Evolutionary conservation across 2,329 filamentous ascomycete species (phyloP).

Genomic region (Penicillium nordicum): DNA sequence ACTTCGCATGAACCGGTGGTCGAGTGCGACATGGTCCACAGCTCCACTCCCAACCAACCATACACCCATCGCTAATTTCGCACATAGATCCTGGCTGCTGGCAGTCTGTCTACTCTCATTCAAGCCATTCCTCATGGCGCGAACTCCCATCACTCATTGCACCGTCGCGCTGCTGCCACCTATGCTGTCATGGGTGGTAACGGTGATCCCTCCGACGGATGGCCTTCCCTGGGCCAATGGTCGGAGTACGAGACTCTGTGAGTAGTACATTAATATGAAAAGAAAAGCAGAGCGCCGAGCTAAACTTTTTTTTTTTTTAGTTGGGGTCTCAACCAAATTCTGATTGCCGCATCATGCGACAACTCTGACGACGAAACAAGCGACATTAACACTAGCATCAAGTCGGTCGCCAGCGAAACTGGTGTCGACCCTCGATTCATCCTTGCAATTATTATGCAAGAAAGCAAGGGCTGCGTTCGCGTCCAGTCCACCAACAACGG

Average conservation of each 20-base stretch:
- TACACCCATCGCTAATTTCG: background rate
- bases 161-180: slow-evolving; percentile 17
- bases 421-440: slow-evolving; percentile 43
- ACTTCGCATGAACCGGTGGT: background rate
- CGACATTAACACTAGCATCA: slow-evolving; percentile 34
- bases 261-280: slow-evolving; percentile 13
- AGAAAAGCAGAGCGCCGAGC: slow-evolving; percentile 14
- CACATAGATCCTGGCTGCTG: slow-evolving; percentile 28
- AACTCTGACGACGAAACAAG: slow-evolving; percentile 30
- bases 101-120: slow-evolving; percentile 30
- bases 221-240: slow-evolving; percentile 25
- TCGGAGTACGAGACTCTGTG: slow-evolving; percentile 24
- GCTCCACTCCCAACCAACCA: background rate
- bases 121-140: slow-evolving; percentile 14
- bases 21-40: background rate
- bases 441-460: slow-evolving; percentile 47
- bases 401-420: slow-evolving; percentile 28
- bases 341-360: slow-evolving; percentile 12
- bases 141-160: slow-evolving; percentile 11
- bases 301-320: slow-evolving; percentile 9
- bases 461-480: slow-evolving; percentile 46
- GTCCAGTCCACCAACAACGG: slow-evolving; percentile 42
- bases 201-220: slow-evolving; percentile 23
- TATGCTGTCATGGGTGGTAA: slow-evolving; percentile 21
- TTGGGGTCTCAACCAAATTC: slow-evolving; percentile 16